phyloP scores from a whole-genome alignment of 2,329 filamentous ascomycete genomes.

The Pseudogymnoascus sp. region DNA sequence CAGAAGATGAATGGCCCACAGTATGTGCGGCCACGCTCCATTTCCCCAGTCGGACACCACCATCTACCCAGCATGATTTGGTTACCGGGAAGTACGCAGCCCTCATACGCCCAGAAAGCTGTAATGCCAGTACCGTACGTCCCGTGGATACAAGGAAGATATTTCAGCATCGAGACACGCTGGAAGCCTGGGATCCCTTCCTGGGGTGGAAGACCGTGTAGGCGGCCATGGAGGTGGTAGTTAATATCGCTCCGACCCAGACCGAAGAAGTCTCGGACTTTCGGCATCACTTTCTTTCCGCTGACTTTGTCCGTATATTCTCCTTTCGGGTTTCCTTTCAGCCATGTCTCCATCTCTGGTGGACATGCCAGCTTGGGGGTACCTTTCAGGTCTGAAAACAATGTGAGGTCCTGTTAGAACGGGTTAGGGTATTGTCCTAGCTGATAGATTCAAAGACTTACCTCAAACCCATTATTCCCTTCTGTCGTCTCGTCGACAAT shows the following conservation, averaged over 20 bases:
- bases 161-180: constrained; percentile 48
- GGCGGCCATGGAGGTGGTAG: constrained; percentile 35
- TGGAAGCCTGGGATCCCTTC: constrained; percentile 45
- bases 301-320: not conserved
- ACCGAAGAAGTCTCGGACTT: constrained; percentile 26
- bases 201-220: constrained; percentile 43
- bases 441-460: constrained; percentile 14
- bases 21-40: constrained; percentile 15
- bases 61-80: constrained; percentile 43
- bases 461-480: constrained; percentile 18
- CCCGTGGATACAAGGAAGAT: constrained; percentile 24
- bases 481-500: constrained; percentile 15
- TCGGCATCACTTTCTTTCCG: constrained; percentile 1
- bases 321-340: constrained; percentile 8
- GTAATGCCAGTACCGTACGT: constrained; percentile 17
- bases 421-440: not conserved
- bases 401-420: constrained; percentile 8
- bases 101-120: constrained; percentile 40
- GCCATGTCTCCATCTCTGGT: not conserved
- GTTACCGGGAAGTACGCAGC: constrained; percentile 38
- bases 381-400: not conserved
- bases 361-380: not conserved
- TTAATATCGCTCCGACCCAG: constrained; percentile 32
- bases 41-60: constrained; percentile 31
- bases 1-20: constrained; percentile 32